Percentiles rank a stretch among this genome's conserved stretches.
Evolutionary conservation across 495 filamentous ascomycete species (phyloP).

Genomic region (Penicillium tannophilum): DNA sequence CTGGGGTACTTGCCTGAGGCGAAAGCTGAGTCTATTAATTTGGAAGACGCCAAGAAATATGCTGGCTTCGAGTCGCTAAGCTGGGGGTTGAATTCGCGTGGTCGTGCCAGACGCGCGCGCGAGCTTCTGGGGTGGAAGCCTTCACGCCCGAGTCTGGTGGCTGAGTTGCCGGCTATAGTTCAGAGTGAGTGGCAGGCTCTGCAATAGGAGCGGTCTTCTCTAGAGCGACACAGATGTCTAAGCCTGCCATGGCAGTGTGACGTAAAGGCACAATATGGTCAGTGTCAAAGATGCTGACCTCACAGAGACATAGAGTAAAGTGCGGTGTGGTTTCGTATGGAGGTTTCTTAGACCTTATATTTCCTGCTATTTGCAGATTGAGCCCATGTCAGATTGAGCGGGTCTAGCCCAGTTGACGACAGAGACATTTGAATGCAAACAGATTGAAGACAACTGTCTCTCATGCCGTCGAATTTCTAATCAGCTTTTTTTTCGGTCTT

Average conservation of each 20-base stretch:
- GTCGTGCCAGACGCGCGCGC: constrained; percentile 55
- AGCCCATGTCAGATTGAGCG: neutral
- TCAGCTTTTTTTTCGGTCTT: neutral
- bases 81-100: constrained; percentile 62
- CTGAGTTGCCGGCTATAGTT: constrained; percentile 52
- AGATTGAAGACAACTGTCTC: neutral
- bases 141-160: constrained; percentile 47
- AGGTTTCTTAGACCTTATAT: constrained; percentile 14
- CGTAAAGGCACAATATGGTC: neutral
- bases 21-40: constrained; percentile 38
- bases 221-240: no score
- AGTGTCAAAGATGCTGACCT: constrained; percentile 1
- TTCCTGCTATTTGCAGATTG: neutral
- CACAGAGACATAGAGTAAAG: neutral
- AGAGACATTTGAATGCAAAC: no score
- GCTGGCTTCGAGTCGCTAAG: constrained; percentile 41
- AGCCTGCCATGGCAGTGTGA: neutral
- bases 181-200: constrained; percentile 25
- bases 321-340: neutral
- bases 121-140: constrained; percentile 65
- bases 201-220: constrained; percentile 8
- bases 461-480: neutral
- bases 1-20: constrained; percentile 60
- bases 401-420: neutral
- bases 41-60: constrained; percentile 31